phyloP scores from a whole-genome alignment of 352 stramenopile genomes.

The Hyphochytrium catenoides region DNA sequence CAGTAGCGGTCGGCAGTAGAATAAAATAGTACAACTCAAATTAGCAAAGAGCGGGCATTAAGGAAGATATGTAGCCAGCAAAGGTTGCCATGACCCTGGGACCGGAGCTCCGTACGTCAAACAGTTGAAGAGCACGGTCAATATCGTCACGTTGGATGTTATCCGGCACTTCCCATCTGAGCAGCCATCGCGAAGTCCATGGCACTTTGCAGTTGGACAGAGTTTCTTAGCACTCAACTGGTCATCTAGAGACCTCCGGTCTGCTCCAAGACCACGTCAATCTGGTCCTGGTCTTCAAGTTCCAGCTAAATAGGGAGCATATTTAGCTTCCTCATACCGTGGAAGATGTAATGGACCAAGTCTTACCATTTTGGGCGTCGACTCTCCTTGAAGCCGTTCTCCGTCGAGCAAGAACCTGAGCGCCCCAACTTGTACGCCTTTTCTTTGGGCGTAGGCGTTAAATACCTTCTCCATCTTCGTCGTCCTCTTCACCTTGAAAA shows the following conservation, averaged over 20 bases:
- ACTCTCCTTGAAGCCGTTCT: conserved; percentile 74
- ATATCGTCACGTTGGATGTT: too few relatives aligned
- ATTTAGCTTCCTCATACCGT: neutral
- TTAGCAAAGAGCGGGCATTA: too few relatives aligned
- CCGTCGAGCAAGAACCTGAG: conserved; percentile 90
- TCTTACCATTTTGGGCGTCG: conserved; percentile 73
- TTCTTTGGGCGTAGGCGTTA: conserved; percentile 79
- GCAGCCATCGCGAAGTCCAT: too few relatives aligned
- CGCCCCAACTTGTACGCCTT: conserved; percentile 61
- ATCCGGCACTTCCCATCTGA: too few relatives aligned
- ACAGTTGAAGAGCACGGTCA: too few relatives aligned
- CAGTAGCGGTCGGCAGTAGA: too few relatives aligned
- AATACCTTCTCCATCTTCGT: conserved; percentile 98
- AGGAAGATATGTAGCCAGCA: too few relatives aligned
- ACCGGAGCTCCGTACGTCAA: too few relatives aligned
- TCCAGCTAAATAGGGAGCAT: conserved; percentile 30
- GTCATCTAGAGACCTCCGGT: conserved; percentile 44
- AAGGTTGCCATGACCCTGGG: too few relatives aligned
- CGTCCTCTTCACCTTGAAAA: conserved; percentile 97
- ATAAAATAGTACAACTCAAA: too few relatives aligned
- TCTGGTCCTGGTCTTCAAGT: conserved; percentile 93
- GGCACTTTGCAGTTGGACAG: too few relatives aligned
- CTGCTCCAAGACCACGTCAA: conserved; percentile 83
- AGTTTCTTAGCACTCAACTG: too few relatives aligned
- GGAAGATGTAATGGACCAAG: neutral